phyloP scores from a whole-genome alignment of 2,329 filamentous ascomycete species.

The Penicillium psychrosexuale region DNA sequence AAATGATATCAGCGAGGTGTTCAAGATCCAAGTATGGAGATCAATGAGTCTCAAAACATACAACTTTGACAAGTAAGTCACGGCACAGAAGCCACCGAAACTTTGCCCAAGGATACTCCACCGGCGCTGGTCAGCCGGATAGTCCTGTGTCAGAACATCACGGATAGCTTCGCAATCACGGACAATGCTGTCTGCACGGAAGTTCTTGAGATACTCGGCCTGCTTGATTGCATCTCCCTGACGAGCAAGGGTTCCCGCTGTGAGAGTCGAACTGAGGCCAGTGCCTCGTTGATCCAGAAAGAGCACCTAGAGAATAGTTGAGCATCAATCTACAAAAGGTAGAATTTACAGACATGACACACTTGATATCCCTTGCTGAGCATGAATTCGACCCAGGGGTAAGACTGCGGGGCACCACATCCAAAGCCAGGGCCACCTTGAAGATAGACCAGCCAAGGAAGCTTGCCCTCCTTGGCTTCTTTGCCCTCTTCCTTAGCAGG shows the following conservation, averaged over 20 bases:
- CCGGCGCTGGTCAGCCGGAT: slow-evolving; percentile 65
- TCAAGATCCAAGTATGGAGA: neutral
- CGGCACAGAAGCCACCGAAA: slow-evolving; percentile 82
- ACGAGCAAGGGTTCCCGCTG: slow-evolving; percentile 65
- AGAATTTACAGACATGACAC: slow-evolving; percentile 6
- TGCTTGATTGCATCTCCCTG: slow-evolving; percentile 65
- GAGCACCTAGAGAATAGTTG: slow-evolving; percentile 48
- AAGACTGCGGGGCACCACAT: slow-evolving; percentile 70
- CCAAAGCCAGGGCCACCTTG: slow-evolving; percentile 84
- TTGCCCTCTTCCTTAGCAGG: slow-evolving; percentile 46
- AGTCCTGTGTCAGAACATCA: slow-evolving; percentile 66
- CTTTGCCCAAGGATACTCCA: slow-evolving; percentile 90
- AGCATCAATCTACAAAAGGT: neutral
- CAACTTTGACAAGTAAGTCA: slow-evolving; percentile 79
- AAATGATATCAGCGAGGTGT: neutral
- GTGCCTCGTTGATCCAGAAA: slow-evolving; percentile 90
- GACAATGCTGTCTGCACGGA: slow-evolving; percentile 88
- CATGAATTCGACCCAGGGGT: slow-evolving; percentile 65
- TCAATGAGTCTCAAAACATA: slow-evolving; percentile 29
- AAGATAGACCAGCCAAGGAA: slow-evolving; percentile 67
- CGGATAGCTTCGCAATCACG: slow-evolving; percentile 84
- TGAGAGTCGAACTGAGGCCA: slow-evolving; percentile 77
- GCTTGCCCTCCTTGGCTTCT: slow-evolving; percentile 32
- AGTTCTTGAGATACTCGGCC: slow-evolving; percentile 75
- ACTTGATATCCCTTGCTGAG: slow-evolving; percentile 80